Conservation (phyloP, 2,329 filamentous ascomycete species). For the Periconia sp. region DNA sequence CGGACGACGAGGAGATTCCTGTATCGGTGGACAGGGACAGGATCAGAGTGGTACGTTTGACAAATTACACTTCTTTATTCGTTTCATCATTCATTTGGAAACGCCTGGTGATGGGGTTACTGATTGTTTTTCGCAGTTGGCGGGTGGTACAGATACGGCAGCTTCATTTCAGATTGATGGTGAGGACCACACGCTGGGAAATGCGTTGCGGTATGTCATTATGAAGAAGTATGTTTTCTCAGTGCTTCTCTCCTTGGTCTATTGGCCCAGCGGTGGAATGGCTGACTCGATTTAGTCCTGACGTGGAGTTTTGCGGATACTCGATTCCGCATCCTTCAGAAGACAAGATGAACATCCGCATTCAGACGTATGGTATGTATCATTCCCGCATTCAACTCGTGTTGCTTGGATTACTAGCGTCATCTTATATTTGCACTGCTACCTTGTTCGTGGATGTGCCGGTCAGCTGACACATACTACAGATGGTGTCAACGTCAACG, state of each 20-base stretch:
- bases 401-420: no score
- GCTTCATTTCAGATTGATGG: slow-evolving; percentile 94
- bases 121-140: slow-evolving; percentile 64
- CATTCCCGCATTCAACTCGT: background rate
- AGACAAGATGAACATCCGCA: slow-evolving; percentile 93
- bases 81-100: no score
- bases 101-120: no score
- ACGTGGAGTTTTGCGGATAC: slow-evolving; percentile 98
- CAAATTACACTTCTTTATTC: background rate
- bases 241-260: background rate
- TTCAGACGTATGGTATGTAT: slow-evolving; percentile 86
- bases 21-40: slow-evolving; percentile 49
- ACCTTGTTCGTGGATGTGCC: background rate
- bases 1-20: slow-evolving; percentile 39
- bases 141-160: slow-evolving; percentile 81
- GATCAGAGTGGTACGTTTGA: slow-evolving; percentile 50
- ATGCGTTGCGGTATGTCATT: slow-evolving; percentile 91
- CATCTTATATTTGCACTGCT: background rate
- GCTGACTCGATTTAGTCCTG: slow-evolving; percentile 65
- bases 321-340: slow-evolving; percentile 97
- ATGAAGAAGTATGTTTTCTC: slow-evolving; percentile 85
- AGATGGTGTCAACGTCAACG: slow-evolving; percentile 81
- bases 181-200: slow-evolving; percentile 95
- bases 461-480: slow-evolving; percentile 10
- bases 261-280: background rate